Base-by-base conservation (phyloP, 768 basidiomycete genomes). In the Leccinum pellstonianum region DNA sequence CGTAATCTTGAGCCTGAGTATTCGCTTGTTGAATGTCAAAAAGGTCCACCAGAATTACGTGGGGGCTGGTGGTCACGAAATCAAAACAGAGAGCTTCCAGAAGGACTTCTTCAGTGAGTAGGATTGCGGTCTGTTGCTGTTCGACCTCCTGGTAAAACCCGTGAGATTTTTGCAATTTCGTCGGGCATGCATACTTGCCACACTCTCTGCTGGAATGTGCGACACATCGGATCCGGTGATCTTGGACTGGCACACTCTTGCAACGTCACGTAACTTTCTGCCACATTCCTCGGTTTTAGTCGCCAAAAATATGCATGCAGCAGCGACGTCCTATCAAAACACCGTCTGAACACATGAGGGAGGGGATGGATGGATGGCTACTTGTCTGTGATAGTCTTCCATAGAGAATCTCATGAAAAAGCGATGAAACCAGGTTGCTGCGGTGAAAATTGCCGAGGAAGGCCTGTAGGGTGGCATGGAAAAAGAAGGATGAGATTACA, bases 281-380 rank as follows among this genome's bases (percentile, higher is more conserved):
- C 90, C 90, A 64, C 90, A 93, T 73, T 94, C 92, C 71, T 94
- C 92, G 1, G 91, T 93, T 73, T 94, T 94, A n/a, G 92, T 92
- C 1, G 92, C 90, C 59, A 94, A 81, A 68, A 94, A 94, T 61
- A 94, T 85, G 71, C 91, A 93, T 4, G 92, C 81, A 12, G 90
- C 91, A 29, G 93, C 91, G 46, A 92, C 86, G 64, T 91, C 87
- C 92, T 94, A 62, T 57, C 6, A 27, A 38, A 35, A 38, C 29
- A 52, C 35, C 19, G 59, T 54, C 52, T 62, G 65, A 62, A 57
- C 49, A 54, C 27, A 48, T 12, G 62, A 50, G 57, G 43, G 59
- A 62, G 23, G 52, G 11, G 54, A 4, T 35, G 47, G 55, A 51
- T 55, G 62, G n/a, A 48, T 60, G 38, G 38, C 35, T 60, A 75